Evolutionary conservation across 257 asterid species (phyloP), one percentile per base, ranked within the genome.

Genomic region (Linderniella brevidens): DNA sequence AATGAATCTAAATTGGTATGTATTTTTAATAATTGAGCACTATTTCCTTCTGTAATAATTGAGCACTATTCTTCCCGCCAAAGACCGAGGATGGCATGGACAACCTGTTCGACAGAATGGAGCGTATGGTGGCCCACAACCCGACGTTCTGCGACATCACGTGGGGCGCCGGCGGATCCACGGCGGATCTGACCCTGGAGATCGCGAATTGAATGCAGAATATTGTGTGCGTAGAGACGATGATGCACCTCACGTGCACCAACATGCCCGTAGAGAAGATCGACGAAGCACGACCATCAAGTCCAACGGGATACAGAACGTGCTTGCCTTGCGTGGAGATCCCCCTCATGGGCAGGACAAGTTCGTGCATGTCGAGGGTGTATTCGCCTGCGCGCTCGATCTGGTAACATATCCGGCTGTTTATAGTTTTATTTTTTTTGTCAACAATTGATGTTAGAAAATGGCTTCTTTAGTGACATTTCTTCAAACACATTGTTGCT

Each of bases 121-220:
- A 88, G 58, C 69, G 98, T 45, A 90, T 90, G 98, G 98, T 90
- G 64, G 83, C 69, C 57, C 90, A 84, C 64, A 79, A 75, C 52
- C 98, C 98, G 3, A 47, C 82, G 0, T 90, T 90, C 71, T 85
- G 94, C 58, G 96, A 90, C 63, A 85, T 90, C 52, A 90, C 98
- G 0, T 90, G 98, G 98, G 98, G 98, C 4, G 98, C 96, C 15
- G 96, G 98, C 54, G 96, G 98, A 47, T 78, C 98, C 64, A 90
- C 98, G 14, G 94, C 96, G 37, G 98, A 90, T 75, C 74, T 90
- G 67, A 90, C 98, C 19, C 82, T 90, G 60, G 98, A 90, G 76
- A 90, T 90, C 20, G 74, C 93, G 14, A 90, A 81, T 57, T 74
- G 96, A 35, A 90, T 90, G 98, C 98, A 90, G 81, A 90, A 90